A percentile compares a stretch with the other conserved stretches of the same genome.
phyloP scores from a whole-genome alignment of 257 asterid genomes.

The Ophiorrhiza pumila region DNA sequence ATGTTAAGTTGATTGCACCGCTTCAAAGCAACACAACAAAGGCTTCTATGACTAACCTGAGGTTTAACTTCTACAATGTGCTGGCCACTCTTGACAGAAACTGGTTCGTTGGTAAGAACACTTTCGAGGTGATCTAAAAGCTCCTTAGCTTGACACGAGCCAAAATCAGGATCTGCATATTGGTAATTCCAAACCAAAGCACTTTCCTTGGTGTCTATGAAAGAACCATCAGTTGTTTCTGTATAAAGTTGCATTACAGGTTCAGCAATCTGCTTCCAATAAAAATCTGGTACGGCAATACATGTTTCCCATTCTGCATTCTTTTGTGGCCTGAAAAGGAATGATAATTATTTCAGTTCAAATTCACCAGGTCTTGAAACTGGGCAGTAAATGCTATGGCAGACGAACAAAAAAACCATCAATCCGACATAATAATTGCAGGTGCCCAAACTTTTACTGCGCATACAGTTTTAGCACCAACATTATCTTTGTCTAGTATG shows the following conservation, averaged over 20 bases:
- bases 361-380: not conserved
- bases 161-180: constrained; percentile 83
- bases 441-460: not conserved
- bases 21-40: constrained; percentile 2
- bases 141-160: constrained; percentile 82
- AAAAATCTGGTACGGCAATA: constrained; percentile 58
- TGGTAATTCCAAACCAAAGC: constrained; percentile 85
- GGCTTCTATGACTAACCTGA: constrained; percentile 45
- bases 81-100: constrained; percentile 75
- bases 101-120: constrained; percentile 82
- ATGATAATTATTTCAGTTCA: not conserved
- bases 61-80: constrained; percentile 83
- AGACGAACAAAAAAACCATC: not conserved
- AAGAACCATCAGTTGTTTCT: constrained; percentile 85
- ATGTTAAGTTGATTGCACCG: not conserved
- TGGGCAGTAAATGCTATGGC: not conserved
- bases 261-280: constrained; percentile 87
- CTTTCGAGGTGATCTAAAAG: constrained; percentile 80
- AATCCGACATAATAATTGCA: not conserved
- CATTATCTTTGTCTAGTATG: not conserved
- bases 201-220: constrained; percentile 67
- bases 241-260: constrained; percentile 79
- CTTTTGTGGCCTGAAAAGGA: constrained; percentile 45
- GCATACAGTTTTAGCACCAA: too few species aligned
- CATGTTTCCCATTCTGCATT: constrained; percentile 69